Evolutionary conservation across 768 basidiomycete genomes (phyloP).

Genomic region (Russula brevipes): DNA sequence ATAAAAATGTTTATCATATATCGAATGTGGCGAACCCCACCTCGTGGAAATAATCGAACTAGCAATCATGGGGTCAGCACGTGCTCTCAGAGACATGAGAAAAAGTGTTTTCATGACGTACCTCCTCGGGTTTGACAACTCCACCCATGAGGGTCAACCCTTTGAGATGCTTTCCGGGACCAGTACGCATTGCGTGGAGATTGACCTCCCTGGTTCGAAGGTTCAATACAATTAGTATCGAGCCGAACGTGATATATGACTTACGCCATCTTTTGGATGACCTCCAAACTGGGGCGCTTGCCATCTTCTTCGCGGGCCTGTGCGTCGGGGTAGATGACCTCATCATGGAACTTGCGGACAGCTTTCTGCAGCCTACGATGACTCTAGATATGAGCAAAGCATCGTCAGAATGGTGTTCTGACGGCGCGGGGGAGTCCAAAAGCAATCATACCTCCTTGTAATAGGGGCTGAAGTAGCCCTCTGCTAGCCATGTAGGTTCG

Average conservation of each 20-base stretch:
- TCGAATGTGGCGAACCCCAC: conserved; percentile 29
- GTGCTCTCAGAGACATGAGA: not conserved
- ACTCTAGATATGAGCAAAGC: conserved; percentile 37
- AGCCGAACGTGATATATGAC: conserved; percentile 19
- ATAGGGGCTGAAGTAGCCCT: conserved; percentile 71
- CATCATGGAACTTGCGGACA: conserved; percentile 63
- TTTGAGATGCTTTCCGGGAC: conserved; percentile 83
- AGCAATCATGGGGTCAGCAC: conserved; percentile 12
- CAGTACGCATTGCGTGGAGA: conserved; percentile 86
- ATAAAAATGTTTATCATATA: conserved; percentile 7
- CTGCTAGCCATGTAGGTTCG: conserved; percentile 77
- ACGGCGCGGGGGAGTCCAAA: not conserved
- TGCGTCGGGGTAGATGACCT: conserved; percentile 49
- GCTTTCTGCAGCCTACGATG: conserved; percentile 58
- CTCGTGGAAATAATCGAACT: conserved; percentile 87
- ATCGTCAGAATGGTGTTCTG: not conserved
- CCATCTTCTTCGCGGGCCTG: conserved; percentile 77
- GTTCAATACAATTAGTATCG: not conserved
- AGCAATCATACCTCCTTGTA: conserved; percentile 57
- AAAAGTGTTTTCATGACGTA: conserved; percentile 29
- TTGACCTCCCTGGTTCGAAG: conserved; percentile 49
- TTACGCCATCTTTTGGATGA: conserved; percentile 80
- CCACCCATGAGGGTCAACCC: conserved; percentile 74
- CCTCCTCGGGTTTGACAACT: conserved; percentile 70
- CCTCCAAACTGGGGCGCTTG: conserved; percentile 74